Conservation (phyloP, 148 eudicot genomes). For the Nyssa sinensis region DNA sequence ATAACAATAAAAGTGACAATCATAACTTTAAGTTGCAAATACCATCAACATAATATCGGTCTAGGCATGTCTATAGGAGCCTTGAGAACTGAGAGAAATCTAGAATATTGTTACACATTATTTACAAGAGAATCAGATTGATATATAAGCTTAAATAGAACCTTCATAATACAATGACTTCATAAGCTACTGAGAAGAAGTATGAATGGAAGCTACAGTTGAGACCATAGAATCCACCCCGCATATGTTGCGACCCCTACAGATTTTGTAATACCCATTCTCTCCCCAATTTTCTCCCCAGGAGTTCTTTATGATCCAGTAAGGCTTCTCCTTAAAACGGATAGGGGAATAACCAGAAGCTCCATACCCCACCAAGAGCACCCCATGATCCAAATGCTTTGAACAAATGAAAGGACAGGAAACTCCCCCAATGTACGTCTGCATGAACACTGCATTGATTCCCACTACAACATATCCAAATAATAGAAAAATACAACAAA, state of each 20-base stretch:
- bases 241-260: constrained; percentile 66
- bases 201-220: constrained; percentile 41
- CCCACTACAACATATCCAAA: constrained; percentile 51
- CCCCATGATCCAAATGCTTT: constrained; percentile 75
- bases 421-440: constrained; percentile 71
- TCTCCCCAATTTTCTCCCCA: constrained; percentile 92
- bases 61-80: not conserved
- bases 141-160: not conserved
- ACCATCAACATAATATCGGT: not conserved
- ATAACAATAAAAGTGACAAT: not conserved
- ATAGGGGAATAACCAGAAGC: constrained; percentile 60
- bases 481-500: not conserved
- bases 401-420: constrained; percentile 77
- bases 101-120: not conserved
- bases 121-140: not conserved
- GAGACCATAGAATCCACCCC: constrained; percentile 72
- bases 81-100: not conserved
- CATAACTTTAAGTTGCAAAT: not conserved
- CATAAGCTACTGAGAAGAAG: constrained; percentile 1
- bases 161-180: not conserved
- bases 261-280: constrained; percentile 66
- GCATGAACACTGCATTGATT: constrained; percentile 79
- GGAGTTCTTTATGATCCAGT: constrained; percentile 85
- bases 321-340: constrained; percentile 75
- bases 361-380: constrained; percentile 75